Percentiles rank a stretch among this genome's conserved stretches.
phyloP scores from a whole-genome alignment of 2,329 filamentous ascomycete genomes.

The Microthyrium microscopicum region DNA sequence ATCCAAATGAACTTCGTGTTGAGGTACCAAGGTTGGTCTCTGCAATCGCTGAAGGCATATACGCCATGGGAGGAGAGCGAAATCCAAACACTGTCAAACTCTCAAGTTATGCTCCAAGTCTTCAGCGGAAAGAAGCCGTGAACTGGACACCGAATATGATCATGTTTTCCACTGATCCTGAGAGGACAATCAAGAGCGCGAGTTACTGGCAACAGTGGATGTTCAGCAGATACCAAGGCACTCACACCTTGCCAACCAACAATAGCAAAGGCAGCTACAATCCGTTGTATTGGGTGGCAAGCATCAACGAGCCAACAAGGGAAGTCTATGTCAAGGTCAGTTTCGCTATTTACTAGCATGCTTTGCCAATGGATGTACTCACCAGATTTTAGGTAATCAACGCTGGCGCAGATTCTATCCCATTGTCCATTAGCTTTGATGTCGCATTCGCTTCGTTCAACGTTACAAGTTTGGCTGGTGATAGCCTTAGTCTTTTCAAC shows the following conservation, averaged over 20 bases:
- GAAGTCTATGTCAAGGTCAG: conserved; percentile 10
- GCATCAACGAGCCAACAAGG: conserved; percentile 11
- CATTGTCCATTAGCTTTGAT: conserved; percentile 12
- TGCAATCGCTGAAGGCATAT: conserved; percentile 47
- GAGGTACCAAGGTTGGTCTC: conserved; percentile 30
- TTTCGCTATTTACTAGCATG: neutral
- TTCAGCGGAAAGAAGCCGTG: conserved; percentile 18
- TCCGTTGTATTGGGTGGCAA: conserved; percentile 17
- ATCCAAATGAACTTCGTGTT: conserved; percentile 5
- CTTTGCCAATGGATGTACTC: neutral
- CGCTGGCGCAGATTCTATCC: conserved; percentile 11
- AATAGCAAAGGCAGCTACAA: conserved; percentile 15
- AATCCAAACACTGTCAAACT: conserved; percentile 26
- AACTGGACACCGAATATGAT: conserved; percentile 20
- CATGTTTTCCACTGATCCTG: conserved; percentile 15
- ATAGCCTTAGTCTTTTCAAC: conserved; percentile 14
- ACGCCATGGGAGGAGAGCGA: conserved; percentile 46
- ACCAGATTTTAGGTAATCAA: conserved; percentile 12
- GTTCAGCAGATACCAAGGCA: conserved; percentile 15
- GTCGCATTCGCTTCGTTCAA: conserved; percentile 12
- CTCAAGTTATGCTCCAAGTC: conserved; percentile 15
- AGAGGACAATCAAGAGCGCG: conserved; percentile 15
- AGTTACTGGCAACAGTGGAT: conserved; percentile 18
- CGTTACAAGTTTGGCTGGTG: conserved; percentile 14
- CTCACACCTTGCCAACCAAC: conserved; percentile 15